Percentiles rank a stretch among this genome's conserved stretches.
These are phyloP conservation scores for Pleurotus salmoneostramineus DNA, from an alignment of 768 basidiomycete genomes.

Conservation along the genomic window DNA sequence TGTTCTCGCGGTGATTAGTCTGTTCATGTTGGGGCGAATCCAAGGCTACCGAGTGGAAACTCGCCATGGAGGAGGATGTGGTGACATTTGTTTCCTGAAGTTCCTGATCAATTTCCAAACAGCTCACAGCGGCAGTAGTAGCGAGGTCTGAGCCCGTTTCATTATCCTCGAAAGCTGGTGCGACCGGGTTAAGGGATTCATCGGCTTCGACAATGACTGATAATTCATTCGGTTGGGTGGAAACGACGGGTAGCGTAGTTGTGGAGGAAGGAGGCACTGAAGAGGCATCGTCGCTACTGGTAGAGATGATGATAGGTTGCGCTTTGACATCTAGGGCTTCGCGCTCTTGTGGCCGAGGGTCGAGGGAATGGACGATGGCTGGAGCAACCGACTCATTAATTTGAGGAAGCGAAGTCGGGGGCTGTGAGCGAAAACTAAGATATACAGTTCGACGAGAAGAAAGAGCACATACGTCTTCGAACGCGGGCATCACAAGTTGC, in stretches of 20 bases:
- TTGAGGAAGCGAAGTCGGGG: too few relatives aligned
- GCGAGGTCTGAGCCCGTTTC: too few relatives aligned
- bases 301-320: too few relatives aligned
- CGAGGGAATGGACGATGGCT: too few relatives aligned
- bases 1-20: background rate
- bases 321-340: too few relatives aligned
- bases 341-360: too few relatives aligned
- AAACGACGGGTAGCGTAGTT: background rate
- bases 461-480: conserved; percentile 35
- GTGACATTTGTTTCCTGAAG: conserved; percentile 8
- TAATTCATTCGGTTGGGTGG: conserved; percentile 38
- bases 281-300: conserved; percentile 10
- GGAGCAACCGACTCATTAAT: too few relatives aligned
- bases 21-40: conserved; percentile 24
- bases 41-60: conserved; percentile 34
- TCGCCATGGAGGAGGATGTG: conserved; percentile 28
- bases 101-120: background rate
- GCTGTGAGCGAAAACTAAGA: too few relatives aligned
- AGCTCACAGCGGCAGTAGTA: background rate
- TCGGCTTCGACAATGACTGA: conserved; percentile 76
- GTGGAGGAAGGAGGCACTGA: background rate
- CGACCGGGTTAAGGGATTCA: conserved; percentile 39
- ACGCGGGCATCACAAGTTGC: conserved; percentile 31
- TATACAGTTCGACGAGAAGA: too few relatives aligned
- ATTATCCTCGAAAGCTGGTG: too few relatives aligned